Conservation (phyloP, 306 rosid genomes). For the Lathyrus oleraceus region DNA sequence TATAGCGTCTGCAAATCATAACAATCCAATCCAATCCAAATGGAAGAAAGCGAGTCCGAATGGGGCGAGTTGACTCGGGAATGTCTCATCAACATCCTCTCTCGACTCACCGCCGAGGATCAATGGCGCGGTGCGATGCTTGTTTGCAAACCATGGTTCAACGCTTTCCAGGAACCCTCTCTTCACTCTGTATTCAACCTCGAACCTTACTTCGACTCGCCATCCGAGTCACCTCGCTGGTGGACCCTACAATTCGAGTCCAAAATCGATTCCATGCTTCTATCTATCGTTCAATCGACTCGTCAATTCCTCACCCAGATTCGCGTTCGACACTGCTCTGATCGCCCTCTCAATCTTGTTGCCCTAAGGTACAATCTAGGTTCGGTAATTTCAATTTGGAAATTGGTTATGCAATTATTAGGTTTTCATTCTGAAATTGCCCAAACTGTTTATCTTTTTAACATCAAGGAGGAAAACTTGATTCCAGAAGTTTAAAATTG, state of each 20-base stretch:
- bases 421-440: not conserved
- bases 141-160: conserved; percentile 76
- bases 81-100: conserved; percentile 69
- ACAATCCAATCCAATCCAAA: not conserved
- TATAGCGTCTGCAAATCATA: not conserved
- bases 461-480: not conserved
- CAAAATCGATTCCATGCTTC: conserved; percentile 76
- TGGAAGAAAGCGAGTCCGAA: conserved; percentile 43
- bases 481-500: not conserved
- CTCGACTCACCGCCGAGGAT: conserved; percentile 64
- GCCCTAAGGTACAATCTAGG: conserved; percentile 58
- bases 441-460: not conserved
- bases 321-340: conserved; percentile 73
- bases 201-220: conserved; percentile 52
- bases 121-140: conserved; percentile 77
- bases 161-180: conserved; percentile 64
- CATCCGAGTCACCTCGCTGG: conserved; percentile 55
- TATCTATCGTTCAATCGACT: conserved; percentile 61
- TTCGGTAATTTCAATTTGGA: not conserved
- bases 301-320: conserved; percentile 52
- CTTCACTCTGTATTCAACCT: conserved; percentile 65
- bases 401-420: not conserved
- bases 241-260: conserved; percentile 69
- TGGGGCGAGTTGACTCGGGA: conserved; percentile 85
- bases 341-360: conserved; percentile 56